Percentiles rank a stretch among this genome's conserved stretches.
phyloP scores from a whole-genome alignment of 305 asterid species.

The Solanum hybrid region DNA sequence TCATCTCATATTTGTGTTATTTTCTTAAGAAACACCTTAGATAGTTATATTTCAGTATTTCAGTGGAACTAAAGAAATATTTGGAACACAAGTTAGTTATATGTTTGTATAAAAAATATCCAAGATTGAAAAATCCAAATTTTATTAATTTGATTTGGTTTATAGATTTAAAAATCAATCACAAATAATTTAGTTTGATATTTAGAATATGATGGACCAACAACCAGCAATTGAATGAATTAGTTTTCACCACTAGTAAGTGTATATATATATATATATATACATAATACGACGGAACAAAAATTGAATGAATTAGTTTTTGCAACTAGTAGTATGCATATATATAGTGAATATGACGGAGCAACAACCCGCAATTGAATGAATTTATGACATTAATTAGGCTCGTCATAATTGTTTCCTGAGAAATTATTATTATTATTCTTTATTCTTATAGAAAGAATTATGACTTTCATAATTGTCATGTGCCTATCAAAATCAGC shows the following conservation, averaged over 20 bases:
- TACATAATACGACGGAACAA: not conserved
- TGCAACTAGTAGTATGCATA: not conserved
- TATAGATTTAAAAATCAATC: not conserved
- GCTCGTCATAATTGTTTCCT: not conserved
- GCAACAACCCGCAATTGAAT: not conserved
- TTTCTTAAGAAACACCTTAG: not conserved
- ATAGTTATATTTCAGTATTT: too few relatives aligned
- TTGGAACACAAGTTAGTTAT: not conserved
- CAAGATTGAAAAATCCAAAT: too few relatives aligned
- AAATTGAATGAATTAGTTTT: not conserved
- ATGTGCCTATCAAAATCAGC: not conserved
- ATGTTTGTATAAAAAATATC: too few relatives aligned
- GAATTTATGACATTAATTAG: not conserved
- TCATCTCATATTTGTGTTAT: not conserved
- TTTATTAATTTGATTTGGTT: too few relatives aligned
- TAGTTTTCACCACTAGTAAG: not conserved
- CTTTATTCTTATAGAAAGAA: not conserved
- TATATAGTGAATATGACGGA: not conserved
- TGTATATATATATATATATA: too few relatives aligned
- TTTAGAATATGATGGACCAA: not conserved
- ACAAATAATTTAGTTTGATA: too few relatives aligned
- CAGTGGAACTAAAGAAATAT: too few relatives aligned
- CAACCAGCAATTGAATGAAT: not conserved
- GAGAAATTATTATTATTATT: not conserved
- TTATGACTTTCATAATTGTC: not conserved